Evolutionary conservation across 352 stramenopile genomes (phyloP), one percentile per base, ranked within the genome.

Genomic region (Lagenidium sp.): DNA sequence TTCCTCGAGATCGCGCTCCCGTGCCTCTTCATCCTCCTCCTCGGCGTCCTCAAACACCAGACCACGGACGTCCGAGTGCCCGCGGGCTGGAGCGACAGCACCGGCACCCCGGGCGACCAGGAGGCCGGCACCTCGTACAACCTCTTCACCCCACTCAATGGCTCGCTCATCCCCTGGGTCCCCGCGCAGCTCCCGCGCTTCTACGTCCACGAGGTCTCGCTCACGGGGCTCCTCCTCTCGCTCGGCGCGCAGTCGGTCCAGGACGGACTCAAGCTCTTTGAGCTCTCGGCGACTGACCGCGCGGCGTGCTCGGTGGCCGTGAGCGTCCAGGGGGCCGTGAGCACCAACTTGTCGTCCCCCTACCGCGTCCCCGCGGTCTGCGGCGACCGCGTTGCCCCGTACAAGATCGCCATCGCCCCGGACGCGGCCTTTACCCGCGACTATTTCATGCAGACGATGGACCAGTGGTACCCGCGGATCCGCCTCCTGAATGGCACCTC

Each of bases 401-500:
- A 80, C 49, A 85, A 84, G 35, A 61, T 84, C 24, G 74, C 53
- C 0, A 70, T 86, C 22, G 63, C 50, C 6, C 74, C 74, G 1
- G 65, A 86, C 41, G 84, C 66, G 20, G 44, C 52, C 11, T 86
- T 82, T 34, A 83, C 69, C n/a, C 50, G 65, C 8, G 47, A 77
- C 4, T 85, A 85, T 47, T 80, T 85, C 32, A 63, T 81, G 55
- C 47, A 79, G 41, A 80, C 68, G 0, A 78, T 84, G 68, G 55
- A 66, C 32, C 16, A 59, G 16, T 85, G 73, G 69, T 85, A 86
- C 42, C 74, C 70, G 15, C 65, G 69, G 25, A 45, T 83, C 22
- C 36, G 50, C 15, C 28, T 74, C 22, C 20, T 61, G 19, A 59
- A 75, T 48, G 50, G 36, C 20, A 48, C 53, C 6, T n/a, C n/a